A percentile compares a stretch with the other conserved stretches of the same genome.
phyloP scores from a whole-genome alignment of 2,329 filamentous ascomycete species.

The Aspergillus novofumigatus region DNA sequence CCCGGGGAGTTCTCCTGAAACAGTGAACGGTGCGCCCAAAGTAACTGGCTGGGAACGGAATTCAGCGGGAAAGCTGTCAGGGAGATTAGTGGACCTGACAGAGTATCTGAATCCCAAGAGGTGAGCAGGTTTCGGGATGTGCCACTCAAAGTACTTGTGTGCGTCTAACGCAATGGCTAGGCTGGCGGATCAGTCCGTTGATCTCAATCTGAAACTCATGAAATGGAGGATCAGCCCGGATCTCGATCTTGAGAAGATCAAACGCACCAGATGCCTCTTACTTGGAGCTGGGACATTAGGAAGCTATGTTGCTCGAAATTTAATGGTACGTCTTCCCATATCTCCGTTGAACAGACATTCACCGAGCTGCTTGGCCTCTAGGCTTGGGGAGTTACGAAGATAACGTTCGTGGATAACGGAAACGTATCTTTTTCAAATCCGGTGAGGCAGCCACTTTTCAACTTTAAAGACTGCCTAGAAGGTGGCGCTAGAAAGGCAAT shows the following conservation, averaged over 20 bases:
- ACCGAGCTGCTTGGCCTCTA: slow-evolving; percentile 12
- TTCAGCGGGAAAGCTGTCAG: slow-evolving; percentile 68
- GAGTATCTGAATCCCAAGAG: slow-evolving; percentile 90
- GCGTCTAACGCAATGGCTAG: slow-evolving; percentile 21
- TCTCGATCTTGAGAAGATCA: slow-evolving; percentile 82
- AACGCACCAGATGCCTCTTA: slow-evolving; percentile 82
- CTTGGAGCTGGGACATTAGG: slow-evolving; percentile 91
- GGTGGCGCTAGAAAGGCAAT: slow-evolving; percentile 81
- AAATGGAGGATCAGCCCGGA: slow-evolving; percentile 95
- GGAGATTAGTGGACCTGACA: slow-evolving; percentile 74
- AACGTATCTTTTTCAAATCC: slow-evolving; percentile 94
- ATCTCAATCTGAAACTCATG: slow-evolving; percentile 95
- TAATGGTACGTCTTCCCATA: slow-evolving; percentile 54
- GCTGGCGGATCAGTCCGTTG: slow-evolving; percentile 88
- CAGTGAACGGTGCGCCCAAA: slow-evolving; percentile 63
- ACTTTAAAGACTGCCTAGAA: slow-evolving; percentile 80
- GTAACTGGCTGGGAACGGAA: slow-evolving; percentile 95
- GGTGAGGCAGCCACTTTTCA: slow-evolving; percentile 88
- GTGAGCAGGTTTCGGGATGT: slow-evolving; percentile 16
- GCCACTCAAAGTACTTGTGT: not conserved
- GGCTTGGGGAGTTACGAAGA: slow-evolving; percentile 91
- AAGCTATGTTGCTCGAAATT: slow-evolving; percentile 84
- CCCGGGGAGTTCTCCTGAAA: slow-evolving; percentile 13
- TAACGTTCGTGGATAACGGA: slow-evolving; percentile 94
- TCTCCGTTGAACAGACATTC: not conserved